phyloP scores from a whole-genome alignment of 805 yeast species.

The Metschnikowia gelsemii region DNA sequence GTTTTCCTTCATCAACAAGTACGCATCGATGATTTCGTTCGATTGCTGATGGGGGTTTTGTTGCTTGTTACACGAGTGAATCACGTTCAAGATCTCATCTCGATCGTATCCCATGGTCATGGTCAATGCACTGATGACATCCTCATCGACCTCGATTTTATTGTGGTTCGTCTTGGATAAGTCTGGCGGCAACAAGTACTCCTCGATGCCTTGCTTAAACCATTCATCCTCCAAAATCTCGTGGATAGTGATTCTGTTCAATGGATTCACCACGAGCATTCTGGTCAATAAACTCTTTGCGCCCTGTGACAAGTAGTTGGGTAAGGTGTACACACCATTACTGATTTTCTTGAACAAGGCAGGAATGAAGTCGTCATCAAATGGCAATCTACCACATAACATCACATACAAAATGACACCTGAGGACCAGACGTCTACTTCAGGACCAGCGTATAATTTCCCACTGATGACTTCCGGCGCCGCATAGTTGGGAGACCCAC shows the following conservation, averaged over 20 bases:
- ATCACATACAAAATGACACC: conserved; percentile 94
- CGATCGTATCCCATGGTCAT: conserved; percentile 86
- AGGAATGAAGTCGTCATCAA: conserved; percentile 95
- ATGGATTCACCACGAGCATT: conserved; percentile 93
- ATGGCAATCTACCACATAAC: conserved; percentile 94
- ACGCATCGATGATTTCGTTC: conserved; percentile 84
- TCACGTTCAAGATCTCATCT: conserved; percentile 76
- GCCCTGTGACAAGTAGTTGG: conserved; percentile 81
- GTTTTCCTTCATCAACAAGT: conserved; percentile 78
- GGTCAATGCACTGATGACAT: conserved; percentile 69
- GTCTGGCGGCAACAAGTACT: conserved; percentile 68
- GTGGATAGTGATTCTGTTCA: conserved; percentile 87
- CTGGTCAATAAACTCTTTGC: conserved; percentile 79
- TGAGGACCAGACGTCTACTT: conserved; percentile 97
- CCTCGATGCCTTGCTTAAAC: conserved; percentile 81
- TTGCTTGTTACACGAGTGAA: conserved; percentile 49
- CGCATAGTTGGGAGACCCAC: conserved; percentile 97
- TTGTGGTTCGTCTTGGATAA: conserved; percentile 34
- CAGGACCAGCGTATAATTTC: conserved; percentile 94
- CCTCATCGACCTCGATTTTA: conserved; percentile 63
- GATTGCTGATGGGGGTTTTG: conserved; percentile 33
- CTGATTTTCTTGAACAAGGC: conserved; percentile 89
- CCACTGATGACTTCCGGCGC: conserved; percentile 97
- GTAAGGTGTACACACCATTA: conserved; percentile 89
- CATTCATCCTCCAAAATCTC: conserved; percentile 93